phyloP scores from a whole-genome alignment of 768 basidiomycete species.

The Boletus fagicola region DNA sequence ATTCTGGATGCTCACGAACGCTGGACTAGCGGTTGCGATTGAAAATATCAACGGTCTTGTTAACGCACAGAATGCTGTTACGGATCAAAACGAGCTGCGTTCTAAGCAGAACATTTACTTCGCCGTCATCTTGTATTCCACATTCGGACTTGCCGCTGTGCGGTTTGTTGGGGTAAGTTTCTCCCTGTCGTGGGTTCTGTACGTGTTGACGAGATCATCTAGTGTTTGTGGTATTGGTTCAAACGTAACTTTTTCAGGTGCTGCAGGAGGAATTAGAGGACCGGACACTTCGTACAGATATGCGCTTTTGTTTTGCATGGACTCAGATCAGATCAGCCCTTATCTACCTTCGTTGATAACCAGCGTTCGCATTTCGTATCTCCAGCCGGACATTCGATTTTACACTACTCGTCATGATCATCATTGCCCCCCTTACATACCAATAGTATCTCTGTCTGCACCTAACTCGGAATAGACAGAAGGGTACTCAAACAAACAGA shows the following conservation, averaged over 20 bases:
- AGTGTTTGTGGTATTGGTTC: conserved; percentile 85
- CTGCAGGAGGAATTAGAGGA: conserved; percentile 66
- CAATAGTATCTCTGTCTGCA: conserved; percentile 25
- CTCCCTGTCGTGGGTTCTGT: background rate
- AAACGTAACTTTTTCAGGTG: conserved; percentile 79
- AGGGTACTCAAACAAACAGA: conserved; percentile 20
- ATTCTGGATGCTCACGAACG: conserved; percentile 77
- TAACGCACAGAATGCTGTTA: conserved; percentile 35
- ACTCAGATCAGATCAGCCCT: conserved; percentile 22
- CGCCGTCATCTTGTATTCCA: conserved; percentile 74
- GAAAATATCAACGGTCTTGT: conserved; percentile 70
- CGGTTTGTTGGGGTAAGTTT: conserved; percentile 73
- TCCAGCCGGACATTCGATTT: conserved; percentile 25
- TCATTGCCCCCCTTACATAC: conserved; percentile 14
- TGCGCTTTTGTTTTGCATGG: conserved; percentile 23
- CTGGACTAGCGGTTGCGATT: conserved; percentile 67
- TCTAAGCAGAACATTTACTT: conserved; percentile 66
- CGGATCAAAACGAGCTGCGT: conserved; percentile 43
- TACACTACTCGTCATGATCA: conserved; percentile 21
- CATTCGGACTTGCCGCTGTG: conserved; percentile 67
- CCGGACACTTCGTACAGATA: conserved; percentile 8
- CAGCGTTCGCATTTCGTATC: conserved; percentile 15
- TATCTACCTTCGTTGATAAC: conserved; percentile 35
- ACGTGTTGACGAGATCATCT: conserved; percentile 4
- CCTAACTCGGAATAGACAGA: conserved; percentile 24